Evolutionary conservation across 805 yeast genomes (phyloP).

Genomic region (Suhomyces sp.): DNA sequence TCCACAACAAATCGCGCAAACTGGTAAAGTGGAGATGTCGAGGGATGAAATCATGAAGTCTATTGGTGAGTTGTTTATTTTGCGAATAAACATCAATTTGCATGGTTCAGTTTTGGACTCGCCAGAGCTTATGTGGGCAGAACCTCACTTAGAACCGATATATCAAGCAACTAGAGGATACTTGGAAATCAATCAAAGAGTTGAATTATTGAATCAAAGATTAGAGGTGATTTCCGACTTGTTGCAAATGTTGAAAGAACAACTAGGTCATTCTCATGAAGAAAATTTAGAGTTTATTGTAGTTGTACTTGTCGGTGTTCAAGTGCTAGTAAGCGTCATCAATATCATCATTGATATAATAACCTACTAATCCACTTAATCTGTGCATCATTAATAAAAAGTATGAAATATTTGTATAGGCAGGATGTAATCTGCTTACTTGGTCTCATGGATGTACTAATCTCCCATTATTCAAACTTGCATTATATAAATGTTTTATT

Average conservation of each 20-base stretch:
- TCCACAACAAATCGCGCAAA: slow-evolving; percentile 91
- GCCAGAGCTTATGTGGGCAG: slow-evolving; percentile 99
- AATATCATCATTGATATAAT: slow-evolving; percentile 66
- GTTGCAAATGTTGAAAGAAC: slow-evolving; percentile 94
- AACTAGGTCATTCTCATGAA: slow-evolving; percentile 88
- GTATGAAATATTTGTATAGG: neutral
- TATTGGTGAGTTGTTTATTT: slow-evolving; percentile 90
- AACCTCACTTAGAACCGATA: slow-evolving; percentile 95
- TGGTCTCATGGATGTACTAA: neutral
- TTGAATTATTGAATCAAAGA: slow-evolving; percentile 83
- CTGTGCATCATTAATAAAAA: neutral
- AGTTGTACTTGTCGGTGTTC: slow-evolving; percentile 86
- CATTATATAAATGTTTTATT: neutral
- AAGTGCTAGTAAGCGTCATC: slow-evolving; percentile 81
- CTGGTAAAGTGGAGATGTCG: slow-evolving; percentile 93
- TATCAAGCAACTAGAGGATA: slow-evolving; percentile 97
- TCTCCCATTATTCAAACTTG: neutral
- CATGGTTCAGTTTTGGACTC: slow-evolving; percentile 91
- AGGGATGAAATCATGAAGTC: slow-evolving; percentile 95
- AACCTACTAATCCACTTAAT: slow-evolving; percentile 20
- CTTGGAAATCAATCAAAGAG: slow-evolving; percentile 91
- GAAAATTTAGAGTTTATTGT: slow-evolving; percentile 91
- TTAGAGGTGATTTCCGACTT: slow-evolving; percentile 91
- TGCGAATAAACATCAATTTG: slow-evolving; percentile 75
- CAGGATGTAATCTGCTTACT: neutral